Evolutionary conservation across 371 early-diverging fungal genomes (phyloP).

Genomic region (Lichtheimia ornata): DNA sequence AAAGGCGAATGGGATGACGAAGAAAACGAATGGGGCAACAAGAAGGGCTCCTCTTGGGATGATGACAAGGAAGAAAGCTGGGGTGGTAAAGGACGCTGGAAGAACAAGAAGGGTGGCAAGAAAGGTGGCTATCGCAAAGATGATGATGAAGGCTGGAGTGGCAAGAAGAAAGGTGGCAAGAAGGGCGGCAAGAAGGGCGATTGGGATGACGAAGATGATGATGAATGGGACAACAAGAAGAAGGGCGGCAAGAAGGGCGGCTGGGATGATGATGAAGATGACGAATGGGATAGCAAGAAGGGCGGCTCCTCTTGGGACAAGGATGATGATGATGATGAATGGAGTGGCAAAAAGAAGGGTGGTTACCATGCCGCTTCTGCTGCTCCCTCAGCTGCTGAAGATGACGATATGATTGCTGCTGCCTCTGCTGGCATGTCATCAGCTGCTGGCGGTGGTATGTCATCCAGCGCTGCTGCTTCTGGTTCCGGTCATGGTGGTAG

Average conservation of each 20-base stretch:
- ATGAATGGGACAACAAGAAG: constrained; percentile 1
- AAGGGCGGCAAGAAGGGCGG: constrained; percentile 8
- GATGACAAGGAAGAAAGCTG: constrained; percentile 3
- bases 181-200: constrained; percentile 7
- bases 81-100: constrained; percentile 1
- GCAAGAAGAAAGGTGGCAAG: constrained; percentile 8
- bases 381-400: not conserved
- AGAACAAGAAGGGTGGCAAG: constrained; percentile 8
- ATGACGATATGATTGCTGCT: constrained; percentile 2
- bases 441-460: constrained; percentile 13
- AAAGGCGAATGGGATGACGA: not conserved
- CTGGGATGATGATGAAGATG: constrained; percentile 15
- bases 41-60: not conserved
- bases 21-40: not conserved
- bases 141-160: constrained; percentile 2
- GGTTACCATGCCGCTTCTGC: constrained; percentile 9
- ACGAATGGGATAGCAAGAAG: constrained; percentile 9
- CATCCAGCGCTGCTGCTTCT: constrained; percentile 1
- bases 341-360: constrained; percentile 9
- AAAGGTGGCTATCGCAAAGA: constrained; percentile 7
- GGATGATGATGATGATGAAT: constrained; percentile 8
- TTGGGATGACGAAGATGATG: constrained; percentile 4
- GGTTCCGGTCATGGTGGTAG: constrained; percentile 4
- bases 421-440: constrained; percentile 14
- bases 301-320: constrained; percentile 4